Conservation (phyloP, 371 early-diverging fungal genomes). For the Choanephora cucurbitarum region DNA sequence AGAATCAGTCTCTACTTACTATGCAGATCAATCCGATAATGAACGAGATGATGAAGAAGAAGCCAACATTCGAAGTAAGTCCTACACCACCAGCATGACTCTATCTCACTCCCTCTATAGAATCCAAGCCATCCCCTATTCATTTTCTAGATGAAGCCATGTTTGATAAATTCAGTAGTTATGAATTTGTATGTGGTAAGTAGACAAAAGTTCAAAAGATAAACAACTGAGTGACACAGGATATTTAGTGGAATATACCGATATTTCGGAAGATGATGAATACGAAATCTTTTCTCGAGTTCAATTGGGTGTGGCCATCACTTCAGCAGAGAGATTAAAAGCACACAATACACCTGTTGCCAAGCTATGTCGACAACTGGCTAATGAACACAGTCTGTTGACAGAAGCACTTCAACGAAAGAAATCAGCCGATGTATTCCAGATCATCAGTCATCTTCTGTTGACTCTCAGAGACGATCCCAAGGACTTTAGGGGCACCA, state of each 20-base stretch:
- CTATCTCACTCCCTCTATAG: no score
- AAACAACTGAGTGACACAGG: no score
- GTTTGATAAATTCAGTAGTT: conserved; percentile 22
- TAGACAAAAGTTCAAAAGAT: not conserved
- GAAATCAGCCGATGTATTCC: conserved; percentile 6
- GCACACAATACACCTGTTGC: conserved; percentile 27
- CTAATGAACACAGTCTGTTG: not conserved
- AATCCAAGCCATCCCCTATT: not conserved
- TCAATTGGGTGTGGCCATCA: conserved; percentile 37
- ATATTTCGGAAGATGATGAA: conserved; percentile 35
- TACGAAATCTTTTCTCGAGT: conserved; percentile 40
- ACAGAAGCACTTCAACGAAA: not conserved
- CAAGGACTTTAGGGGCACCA: not conserved
- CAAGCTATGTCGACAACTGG: not conserved
- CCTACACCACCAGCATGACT: no score
- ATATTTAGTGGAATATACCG: conserved; percentile 38
- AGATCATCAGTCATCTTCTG: conserved; percentile 10
- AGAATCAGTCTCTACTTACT: conserved; percentile 11
- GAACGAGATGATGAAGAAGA: not conserved
- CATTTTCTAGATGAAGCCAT: conserved; percentile 4
- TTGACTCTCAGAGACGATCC: conserved; percentile 1
- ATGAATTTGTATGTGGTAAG: conserved; percentile 34
- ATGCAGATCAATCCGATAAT: conserved; percentile 3
- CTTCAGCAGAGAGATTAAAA: conserved; percentile 32
- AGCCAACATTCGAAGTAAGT: not conserved